Evolutionary conservation across 805 yeast genomes (phyloP).

Genomic region (Lipomyces kockii): DNA sequence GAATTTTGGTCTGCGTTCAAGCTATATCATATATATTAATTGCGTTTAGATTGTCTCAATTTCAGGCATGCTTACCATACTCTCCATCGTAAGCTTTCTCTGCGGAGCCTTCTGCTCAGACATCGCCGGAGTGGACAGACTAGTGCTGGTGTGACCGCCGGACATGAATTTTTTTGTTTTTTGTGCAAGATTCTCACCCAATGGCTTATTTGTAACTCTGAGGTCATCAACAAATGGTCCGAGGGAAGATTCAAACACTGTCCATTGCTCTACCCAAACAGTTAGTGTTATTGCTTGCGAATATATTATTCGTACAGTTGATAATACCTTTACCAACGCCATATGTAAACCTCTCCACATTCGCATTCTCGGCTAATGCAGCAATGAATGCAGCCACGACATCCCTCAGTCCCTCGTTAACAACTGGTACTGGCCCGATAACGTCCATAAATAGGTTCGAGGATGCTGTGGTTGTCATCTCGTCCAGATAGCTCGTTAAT

Average conservation of each 20-base stretch:
- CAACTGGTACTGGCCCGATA: background rate
- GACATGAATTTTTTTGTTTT: constrained; percentile 2
- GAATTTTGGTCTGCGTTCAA: constrained; percentile 19
- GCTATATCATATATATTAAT: background rate
- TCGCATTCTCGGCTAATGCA: constrained; percentile 7
- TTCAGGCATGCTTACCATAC: constrained; percentile 10
- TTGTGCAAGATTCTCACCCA: constrained; percentile 11
- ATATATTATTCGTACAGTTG: background rate
- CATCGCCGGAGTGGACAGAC: background rate
- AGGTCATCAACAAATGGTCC: constrained; percentile 14
- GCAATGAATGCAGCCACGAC: constrained; percentile 15
- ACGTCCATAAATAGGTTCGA: background rate
- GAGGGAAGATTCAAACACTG: constrained; percentile 5
- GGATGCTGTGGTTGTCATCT: background rate
- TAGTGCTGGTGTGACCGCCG: background rate
- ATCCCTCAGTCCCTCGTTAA: constrained; percentile 15
- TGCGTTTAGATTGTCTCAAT: background rate
- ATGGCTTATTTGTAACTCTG: constrained; percentile 15
- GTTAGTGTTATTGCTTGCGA: background rate
- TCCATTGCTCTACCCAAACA: constrained; percentile 7
- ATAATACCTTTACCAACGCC: constrained; percentile 6
- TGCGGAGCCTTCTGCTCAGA: background rate
- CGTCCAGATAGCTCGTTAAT: background rate
- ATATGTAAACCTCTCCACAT: background rate
- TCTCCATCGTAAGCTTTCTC: constrained; percentile 16